A percentile compares a stretch with the other conserved stretches of the same genome.
Evolutionary conservation across 129 eudicot species (phyloP).

Genomic region (Escallonia rubra): DNA sequence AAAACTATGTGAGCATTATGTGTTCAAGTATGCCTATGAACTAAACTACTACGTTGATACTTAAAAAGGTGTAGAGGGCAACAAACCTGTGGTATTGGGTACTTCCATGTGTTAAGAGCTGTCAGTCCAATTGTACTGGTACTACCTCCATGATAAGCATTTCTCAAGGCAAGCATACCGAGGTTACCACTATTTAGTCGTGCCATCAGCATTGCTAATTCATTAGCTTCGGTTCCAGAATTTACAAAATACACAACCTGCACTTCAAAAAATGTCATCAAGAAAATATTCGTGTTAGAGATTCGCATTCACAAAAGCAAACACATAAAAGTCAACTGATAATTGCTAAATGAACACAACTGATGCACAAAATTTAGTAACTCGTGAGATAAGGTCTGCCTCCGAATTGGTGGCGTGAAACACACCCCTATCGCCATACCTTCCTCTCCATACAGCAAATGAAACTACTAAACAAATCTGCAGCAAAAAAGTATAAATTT

Average conservation of each 20-base stretch:
- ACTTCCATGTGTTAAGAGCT: conserved; percentile 93
- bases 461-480: too few species aligned
- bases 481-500: too few species aligned
- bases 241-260: conserved; percentile 98
- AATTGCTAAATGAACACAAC: background rate
- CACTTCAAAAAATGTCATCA: conserved; percentile 16
- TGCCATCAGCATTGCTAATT: conserved; percentile 93
- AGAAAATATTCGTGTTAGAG: background rate
- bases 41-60: background rate
- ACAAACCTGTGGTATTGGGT: conserved; percentile 81
- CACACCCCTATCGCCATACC: too few species aligned
- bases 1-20: too few species aligned
- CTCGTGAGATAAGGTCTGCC: too few species aligned
- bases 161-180: conserved; percentile 78
- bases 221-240: conserved; percentile 99
- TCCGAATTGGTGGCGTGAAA: too few species aligned
- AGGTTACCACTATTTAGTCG: conserved; percentile 81
- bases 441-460: too few species aligned
- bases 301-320: background rate
- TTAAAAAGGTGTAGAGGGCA: background rate
- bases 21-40: too few species aligned
- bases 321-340: background rate
- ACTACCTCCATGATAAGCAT: conserved; percentile 98
- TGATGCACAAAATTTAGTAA: background rate
- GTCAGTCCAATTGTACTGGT: conserved; percentile 86